phyloP scores from a whole-genome alignment of 805 yeast species.

The Spathaspora passalidarum region DNA sequence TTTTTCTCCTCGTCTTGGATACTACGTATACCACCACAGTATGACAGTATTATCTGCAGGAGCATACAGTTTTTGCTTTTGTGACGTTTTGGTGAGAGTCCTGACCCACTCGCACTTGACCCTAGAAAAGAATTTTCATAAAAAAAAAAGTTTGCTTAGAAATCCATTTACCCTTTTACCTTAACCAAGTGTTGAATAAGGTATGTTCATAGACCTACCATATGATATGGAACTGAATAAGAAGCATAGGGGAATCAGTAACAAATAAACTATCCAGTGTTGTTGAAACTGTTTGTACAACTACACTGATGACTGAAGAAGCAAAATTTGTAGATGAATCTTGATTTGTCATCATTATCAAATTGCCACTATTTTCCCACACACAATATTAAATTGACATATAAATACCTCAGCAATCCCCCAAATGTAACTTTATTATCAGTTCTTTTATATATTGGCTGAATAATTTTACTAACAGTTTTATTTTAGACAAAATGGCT shows the following conservation, averaged over 20 bases:
- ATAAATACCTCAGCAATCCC: neutral
- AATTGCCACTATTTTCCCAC: neutral
- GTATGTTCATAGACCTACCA: conserved; percentile 1
- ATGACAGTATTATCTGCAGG: neutral
- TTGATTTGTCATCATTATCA: neutral
- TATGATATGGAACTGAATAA: neutral
- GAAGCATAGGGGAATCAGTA: neutral
- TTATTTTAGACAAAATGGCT: conserved; percentile 74
- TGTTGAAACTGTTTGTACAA: neutral
- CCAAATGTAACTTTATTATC: neutral
- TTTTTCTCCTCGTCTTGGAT: neutral
- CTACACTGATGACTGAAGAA: neutral
- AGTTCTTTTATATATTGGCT: neutral
- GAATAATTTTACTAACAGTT: conserved; percentile 20
- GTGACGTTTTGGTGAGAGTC: neutral
- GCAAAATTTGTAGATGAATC: neutral
- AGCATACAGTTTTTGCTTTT: neutral
- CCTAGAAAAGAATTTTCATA: conserved; percentile 1
- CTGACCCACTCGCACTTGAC: neutral
- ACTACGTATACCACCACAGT: neutral
- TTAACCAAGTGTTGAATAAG: conserved; percentile 7
- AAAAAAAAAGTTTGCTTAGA: conserved; percentile 1
- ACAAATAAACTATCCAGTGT: no score
- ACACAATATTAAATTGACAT: neutral
- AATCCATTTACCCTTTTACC: conserved; percentile 1